A percentile compares a stretch with the other conserved stretches of the same genome.
phyloP scores from a whole-genome alignment of 371 early-diverging fungal species.

The Mortierella sp. region DNA sequence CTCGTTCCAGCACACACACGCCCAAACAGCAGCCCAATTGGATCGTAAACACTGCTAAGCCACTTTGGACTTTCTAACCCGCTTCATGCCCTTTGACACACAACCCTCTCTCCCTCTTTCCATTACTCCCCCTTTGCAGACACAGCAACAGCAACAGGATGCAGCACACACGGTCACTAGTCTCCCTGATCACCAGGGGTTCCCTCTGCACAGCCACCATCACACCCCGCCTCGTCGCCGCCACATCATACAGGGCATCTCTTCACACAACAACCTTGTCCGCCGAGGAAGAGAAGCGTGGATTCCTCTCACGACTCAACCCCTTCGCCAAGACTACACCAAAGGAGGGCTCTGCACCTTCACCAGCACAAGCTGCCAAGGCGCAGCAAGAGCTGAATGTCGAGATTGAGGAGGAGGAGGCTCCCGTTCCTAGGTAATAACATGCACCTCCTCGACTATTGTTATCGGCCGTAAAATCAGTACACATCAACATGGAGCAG shows the following conservation, averaged over 20 bases:
- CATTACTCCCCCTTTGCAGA: background rate
- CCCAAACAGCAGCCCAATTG: too few relatives aligned
- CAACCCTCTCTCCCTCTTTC: background rate
- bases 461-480: too few relatives aligned
- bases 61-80: background rate
- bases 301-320: constrained; percentile 53
- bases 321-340: constrained; percentile 39
- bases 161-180: constrained; percentile 33
- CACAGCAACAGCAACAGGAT: constrained; percentile 5
- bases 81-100: background rate
- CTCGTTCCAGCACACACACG: too few relatives aligned
- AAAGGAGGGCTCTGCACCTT: background rate
- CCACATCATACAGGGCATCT: background rate
- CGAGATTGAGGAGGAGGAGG: constrained; percentile 46
- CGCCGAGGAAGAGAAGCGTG: constrained; percentile 48
- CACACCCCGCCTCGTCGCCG: background rate
- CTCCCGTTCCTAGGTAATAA: constrained; percentile 27
- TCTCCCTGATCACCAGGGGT: constrained; percentile 18
- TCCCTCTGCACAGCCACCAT: background rate
- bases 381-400: constrained; percentile 34
- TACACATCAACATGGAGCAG: too few relatives aligned
- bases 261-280: constrained; percentile 29
- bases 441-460: too few relatives aligned
- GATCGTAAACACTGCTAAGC: constrained; percentile 5
- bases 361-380: constrained; percentile 17